Percentiles rank a stretch among this genome's conserved stretches.
These are phyloP conservation scores for Vaccinium corymbosum DNA, from an alignment of 148 eudicot species.

Conservation along the genomic window DNA sequence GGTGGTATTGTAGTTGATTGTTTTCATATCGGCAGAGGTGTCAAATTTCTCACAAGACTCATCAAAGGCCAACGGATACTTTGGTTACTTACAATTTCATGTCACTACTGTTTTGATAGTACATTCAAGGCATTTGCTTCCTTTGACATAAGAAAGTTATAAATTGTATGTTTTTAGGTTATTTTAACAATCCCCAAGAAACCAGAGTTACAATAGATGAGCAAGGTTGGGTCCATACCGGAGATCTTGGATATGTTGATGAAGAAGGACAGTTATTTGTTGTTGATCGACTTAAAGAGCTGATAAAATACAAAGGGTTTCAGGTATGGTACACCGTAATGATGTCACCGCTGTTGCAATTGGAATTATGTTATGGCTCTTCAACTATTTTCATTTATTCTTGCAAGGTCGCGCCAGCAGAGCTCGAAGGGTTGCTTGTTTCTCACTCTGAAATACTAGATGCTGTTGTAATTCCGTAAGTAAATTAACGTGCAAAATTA, in stretches of 20 bases:
- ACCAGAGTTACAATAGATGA: slow-evolving; percentile 61
- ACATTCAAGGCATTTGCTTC: not conserved
- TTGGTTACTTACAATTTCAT: not conserved
- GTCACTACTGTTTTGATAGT: not conserved
- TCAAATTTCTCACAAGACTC: not conserved
- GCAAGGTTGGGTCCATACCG: slow-evolving; percentile 77
- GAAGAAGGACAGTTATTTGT: slow-evolving; percentile 71
- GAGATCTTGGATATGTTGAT: slow-evolving; percentile 84
- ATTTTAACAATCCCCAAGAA: slow-evolving; percentile 61
- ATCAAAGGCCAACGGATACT: not conserved
- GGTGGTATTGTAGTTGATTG: not conserved
- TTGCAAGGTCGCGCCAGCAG: slow-evolving; percentile 74
- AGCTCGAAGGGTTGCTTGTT: slow-evolving; percentile 74
- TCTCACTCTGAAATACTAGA: slow-evolving; percentile 77
- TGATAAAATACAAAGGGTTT: slow-evolving; percentile 82
- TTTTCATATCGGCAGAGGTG: not conserved
- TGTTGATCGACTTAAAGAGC: slow-evolving; percentile 78
- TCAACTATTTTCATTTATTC: slow-evolving; percentile 6
- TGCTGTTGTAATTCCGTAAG: slow-evolving; percentile 85
- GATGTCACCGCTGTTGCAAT: not conserved
- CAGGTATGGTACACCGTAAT: slow-evolving; percentile 35
- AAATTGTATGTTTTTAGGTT: slow-evolving; percentile 40
- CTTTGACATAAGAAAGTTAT: not conserved
- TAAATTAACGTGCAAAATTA: not conserved
- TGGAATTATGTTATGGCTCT: not conserved